Conservation (phyloP, 768 basidiomycete genomes). For the Pisolithus tinctorius region DNA sequence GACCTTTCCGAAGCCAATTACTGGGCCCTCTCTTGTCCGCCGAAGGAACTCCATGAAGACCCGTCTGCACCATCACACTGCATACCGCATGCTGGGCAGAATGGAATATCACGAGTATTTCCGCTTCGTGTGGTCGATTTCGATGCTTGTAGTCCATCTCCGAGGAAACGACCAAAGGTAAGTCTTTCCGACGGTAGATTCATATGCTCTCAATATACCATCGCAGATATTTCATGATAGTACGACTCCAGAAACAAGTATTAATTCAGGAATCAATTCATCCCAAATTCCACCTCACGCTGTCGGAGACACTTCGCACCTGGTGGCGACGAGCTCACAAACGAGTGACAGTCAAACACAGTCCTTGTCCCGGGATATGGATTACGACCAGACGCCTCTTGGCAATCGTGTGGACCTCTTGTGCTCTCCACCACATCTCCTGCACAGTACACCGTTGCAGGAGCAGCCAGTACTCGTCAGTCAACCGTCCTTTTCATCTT, state of each 20-base stretch:
- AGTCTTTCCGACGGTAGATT: background rate
- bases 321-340: background rate
- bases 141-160: conserved; percentile 18
- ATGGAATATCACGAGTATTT: background rate
- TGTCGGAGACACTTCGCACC: background rate
- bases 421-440: conserved; percentile 10
- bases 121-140: background rate
- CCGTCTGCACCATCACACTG: conserved; percentile 1
- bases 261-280: background rate
- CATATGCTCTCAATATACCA: conserved; percentile 5
- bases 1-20: conserved; percentile 9
- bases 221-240: conserved; percentile 15
- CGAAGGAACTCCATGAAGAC: background rate
- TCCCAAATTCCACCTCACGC: background rate
- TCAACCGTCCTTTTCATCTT: conserved; percentile 1
- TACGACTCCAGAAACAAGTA: background rate
- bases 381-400: background rate
- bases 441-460: background rate
- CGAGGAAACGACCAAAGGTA: conserved; percentile 34
- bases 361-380: background rate
- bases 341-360: background rate
- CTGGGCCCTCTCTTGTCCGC: background rate
- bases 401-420: conserved; percentile 14
- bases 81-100: background rate
- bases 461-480: background rate